Evolutionary conservation across 2,329 filamentous ascomycete species (phyloP), one percentile per base, ranked within the genome.

Genomic region (Metarhizium album): DNA sequence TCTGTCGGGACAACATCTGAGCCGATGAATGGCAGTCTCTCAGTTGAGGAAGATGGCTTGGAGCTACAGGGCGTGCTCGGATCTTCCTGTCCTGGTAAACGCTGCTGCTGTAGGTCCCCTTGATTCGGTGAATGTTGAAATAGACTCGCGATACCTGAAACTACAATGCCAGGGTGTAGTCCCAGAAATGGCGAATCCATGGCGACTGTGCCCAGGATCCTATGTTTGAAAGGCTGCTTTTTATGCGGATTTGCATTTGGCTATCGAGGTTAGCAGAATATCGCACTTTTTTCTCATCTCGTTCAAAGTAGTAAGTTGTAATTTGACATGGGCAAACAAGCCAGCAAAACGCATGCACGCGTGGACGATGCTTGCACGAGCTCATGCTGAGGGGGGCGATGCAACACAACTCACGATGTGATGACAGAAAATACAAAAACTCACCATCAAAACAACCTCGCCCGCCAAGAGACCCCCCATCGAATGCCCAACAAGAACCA

Each of bases 141-240:
- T 11, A 95, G 74, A 61, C 87, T 91, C 2, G 83, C 79, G 49
- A 95, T 78, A 2, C 90, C 88, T 37, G 86, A 86, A n/a, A 83
- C 78, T 42, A 95, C 79, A 42, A 96, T 86, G 5, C 90, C 87
- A 1, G 89, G 90, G 66, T 96, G 89, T 63, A 96, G 84, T 3
- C 90, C 90, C 5, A 95, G 73, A 52, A 94, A 89, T 0, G 90
- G 90, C 0, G 87, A 86, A 66, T 96, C 90, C 46, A 95, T 84
- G 51, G 86, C 87, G 51, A 96, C 74, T 4, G 83, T 83, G 0
- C 90, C 90, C 29, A 95, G 67, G 40, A 95, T 86, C 9, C 82
- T 79, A 69, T 95, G 87, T 55, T 81, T 82, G 57, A 86, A 80
- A 11, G 70, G 70, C 52, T 63, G 62, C 46, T 55, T 61, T 23